phyloP scores from a whole-genome alignment of 768 basidiomycete species.

The Pulveroboletus sp. region DNA sequence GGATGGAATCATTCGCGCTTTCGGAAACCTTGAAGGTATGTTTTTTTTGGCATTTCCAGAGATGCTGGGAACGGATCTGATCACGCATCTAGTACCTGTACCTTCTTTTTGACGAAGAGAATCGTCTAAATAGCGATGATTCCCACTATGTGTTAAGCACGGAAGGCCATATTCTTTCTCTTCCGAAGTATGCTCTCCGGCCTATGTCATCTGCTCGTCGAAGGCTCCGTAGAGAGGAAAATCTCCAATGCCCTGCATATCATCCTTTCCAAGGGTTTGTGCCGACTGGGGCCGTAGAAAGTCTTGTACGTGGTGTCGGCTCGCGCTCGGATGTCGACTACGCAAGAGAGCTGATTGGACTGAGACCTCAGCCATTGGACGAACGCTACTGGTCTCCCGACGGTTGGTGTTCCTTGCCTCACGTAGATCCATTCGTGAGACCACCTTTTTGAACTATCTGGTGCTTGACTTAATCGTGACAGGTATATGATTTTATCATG shows the following conservation, averaged over 20 bases:
- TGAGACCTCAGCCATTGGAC: constrained; percentile 47
- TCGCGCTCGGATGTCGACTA: constrained; percentile 79
- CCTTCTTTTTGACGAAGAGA: constrained; percentile 86
- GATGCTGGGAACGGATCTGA: constrained; percentile 1
- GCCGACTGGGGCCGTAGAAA: constrained; percentile 33
- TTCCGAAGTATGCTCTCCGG: constrained; percentile 54
- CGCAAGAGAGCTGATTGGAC: constrained; percentile 65
- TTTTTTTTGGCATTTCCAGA: neutral
- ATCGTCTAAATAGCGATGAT: constrained; percentile 68
- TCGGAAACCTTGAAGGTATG: constrained; percentile 88
- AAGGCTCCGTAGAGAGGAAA: constrained; percentile 60
- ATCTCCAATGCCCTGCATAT: constrained; percentile 75
- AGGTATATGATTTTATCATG: constrained; percentile 85
- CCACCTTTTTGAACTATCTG: constrained; percentile 7
- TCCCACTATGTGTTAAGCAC: constrained; percentile 93
- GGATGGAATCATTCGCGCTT: constrained; percentile 97
- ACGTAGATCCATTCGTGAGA: constrained; percentile 65
- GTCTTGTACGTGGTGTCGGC: constrained; percentile 67
- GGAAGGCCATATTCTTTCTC: constrained; percentile 85
- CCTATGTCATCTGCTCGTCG: constrained; percentile 57
- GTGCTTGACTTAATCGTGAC: constrained; percentile 1
- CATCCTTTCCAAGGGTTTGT: constrained; percentile 37
- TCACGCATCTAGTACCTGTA: constrained; percentile 71
- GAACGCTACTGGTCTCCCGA: constrained; percentile 58
- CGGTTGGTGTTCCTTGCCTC: constrained; percentile 77